Base-by-base conservation (phyloP, 2,329 filamentous ascomycete species). In the Colletotrichum sp. region DNA sequence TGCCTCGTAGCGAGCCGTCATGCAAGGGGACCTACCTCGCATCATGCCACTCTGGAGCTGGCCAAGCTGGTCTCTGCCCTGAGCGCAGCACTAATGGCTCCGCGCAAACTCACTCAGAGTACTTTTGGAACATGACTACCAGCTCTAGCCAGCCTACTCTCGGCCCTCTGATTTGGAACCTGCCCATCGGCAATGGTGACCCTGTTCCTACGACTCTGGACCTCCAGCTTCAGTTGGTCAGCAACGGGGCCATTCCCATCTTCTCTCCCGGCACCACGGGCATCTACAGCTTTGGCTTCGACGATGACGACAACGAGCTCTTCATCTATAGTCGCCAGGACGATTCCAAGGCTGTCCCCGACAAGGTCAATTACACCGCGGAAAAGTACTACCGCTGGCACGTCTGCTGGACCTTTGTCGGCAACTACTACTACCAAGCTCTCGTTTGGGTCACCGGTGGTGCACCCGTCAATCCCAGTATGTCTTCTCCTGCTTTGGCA, bases 361-460 rank as follows among this genome's bases (percentile, higher is more conserved):
- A 60, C 49, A 18, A 55, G 18, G 36, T 52, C 24, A 39, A 15
- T 6, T 55, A 24, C 21, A 57, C 16, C 13, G 34, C 60, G 7
- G 59, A 68, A 26, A 72, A 59, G 18, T 71, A 76, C 52, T 74
- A 74, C 34, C 65, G 55, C 66, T 77, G 76, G 76, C 55, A 77
- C 44, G 63, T 77, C 26, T 77, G 76, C 70, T 77, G 63, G 49
- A 44, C 39, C 0, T 77, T 59, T 21, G 75, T 77, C 49, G 76
- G 76, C 66, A 71, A 76, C 16, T 77, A 77, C 70, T 77, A 65
- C 30, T 77, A 77, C 70, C 32, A 77, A 8, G 15, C 69, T 18
- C 75, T 77, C 34, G 75, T 68, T 21, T 77, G 69, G 74, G 67
- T 77, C 18, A 77, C 76, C 10, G 68, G 18, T 26, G 76, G 76